Evolutionary conservation across 2,329 filamentous ascomycete species (phyloP).

Genomic region (Curvularia sp.): DNA sequence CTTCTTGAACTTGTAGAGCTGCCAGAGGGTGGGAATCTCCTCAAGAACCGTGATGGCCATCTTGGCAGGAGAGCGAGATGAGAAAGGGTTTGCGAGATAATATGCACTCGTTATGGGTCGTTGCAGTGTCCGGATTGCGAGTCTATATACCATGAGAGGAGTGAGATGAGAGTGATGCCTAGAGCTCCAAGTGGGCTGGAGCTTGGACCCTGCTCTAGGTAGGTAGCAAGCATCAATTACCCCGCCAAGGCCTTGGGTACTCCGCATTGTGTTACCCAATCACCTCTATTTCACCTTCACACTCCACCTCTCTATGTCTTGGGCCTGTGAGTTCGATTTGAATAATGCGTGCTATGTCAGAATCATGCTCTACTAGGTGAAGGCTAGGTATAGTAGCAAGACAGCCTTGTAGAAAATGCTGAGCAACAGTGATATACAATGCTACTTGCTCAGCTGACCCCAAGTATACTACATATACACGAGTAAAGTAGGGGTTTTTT

Average conservation of each 20-base stretch:
- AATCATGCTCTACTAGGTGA: no score
- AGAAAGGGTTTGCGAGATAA: conserved; percentile 31
- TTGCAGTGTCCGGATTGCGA: not conserved
- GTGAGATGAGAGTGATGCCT: not conserved
- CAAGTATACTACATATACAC: no score
- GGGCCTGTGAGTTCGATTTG: not conserved
- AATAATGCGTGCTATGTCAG: no score
- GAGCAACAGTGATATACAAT: no score
- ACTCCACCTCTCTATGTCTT: not conserved
- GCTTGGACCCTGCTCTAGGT: conserved; percentile 14
- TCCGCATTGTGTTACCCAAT: not conserved
- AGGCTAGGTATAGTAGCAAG: no score
- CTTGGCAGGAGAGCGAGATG: conserved; percentile 8
- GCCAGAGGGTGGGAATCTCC: conserved; percentile 68
- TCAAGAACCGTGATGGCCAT: conserved; percentile 48
- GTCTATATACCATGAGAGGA: conserved; percentile 7
- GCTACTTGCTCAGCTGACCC: no score
- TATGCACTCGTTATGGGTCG: conserved; percentile 35
- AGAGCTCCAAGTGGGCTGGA: conserved; percentile 7
- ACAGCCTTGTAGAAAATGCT: no score
- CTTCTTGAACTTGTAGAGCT: conserved; percentile 69
- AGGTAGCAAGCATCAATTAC: conserved; percentile 1
- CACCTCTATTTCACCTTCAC: not conserved
- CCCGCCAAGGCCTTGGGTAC: conserved; percentile 4
- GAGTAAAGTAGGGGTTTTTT: no score